These are phyloP conservation scores for Talaromyces borbonicus DNA, from an alignment of 495 filamentous ascomycete genomes.

Conservation along the genomic window DNA sequence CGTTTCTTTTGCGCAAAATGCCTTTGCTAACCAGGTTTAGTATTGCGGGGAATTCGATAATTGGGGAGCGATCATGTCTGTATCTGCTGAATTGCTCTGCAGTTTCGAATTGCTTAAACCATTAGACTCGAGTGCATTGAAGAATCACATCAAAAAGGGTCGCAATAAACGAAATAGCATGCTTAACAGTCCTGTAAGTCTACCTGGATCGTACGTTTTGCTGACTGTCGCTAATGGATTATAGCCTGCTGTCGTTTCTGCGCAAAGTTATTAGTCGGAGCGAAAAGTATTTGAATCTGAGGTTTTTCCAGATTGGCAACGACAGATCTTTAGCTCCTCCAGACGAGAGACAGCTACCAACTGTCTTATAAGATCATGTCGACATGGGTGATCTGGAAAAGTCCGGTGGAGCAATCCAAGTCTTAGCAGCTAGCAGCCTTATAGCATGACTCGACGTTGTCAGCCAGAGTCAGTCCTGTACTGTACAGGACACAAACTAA, in stretches of 20 bases:
- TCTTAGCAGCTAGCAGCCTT: too few species aligned
- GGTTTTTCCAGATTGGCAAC: not conserved
- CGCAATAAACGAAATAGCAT: constrained; percentile 84
- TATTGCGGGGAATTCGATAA: constrained; percentile 99
- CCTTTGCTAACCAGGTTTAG: constrained; percentile 34
- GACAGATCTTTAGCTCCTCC: too few species aligned
- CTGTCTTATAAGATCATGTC: too few species aligned
- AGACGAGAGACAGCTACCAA: too few species aligned
- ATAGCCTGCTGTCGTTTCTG: constrained; percentile 38
- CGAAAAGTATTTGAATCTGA: not conserved
- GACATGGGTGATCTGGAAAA: too few species aligned
- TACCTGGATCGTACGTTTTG: not conserved
- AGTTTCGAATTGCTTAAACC: constrained; percentile 97
- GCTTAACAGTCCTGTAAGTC: constrained; percentile 83
- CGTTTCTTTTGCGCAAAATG: constrained; percentile 5
- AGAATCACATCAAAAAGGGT: constrained; percentile 98
- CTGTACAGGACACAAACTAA: too few species aligned
- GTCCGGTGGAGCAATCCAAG: too few species aligned
- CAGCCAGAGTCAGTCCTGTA: too few species aligned
- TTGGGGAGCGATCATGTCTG: constrained; percentile 98
- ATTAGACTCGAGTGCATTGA: constrained; percentile 89
- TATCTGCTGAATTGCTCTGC: constrained; percentile 85
- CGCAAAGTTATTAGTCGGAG: constrained; percentile 34
- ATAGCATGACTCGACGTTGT: too few species aligned
- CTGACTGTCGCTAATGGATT: constrained; percentile 12